Base-by-base conservation (phyloP, 768 basidiomycete species). In the Rubroboletus satanas region DNA sequence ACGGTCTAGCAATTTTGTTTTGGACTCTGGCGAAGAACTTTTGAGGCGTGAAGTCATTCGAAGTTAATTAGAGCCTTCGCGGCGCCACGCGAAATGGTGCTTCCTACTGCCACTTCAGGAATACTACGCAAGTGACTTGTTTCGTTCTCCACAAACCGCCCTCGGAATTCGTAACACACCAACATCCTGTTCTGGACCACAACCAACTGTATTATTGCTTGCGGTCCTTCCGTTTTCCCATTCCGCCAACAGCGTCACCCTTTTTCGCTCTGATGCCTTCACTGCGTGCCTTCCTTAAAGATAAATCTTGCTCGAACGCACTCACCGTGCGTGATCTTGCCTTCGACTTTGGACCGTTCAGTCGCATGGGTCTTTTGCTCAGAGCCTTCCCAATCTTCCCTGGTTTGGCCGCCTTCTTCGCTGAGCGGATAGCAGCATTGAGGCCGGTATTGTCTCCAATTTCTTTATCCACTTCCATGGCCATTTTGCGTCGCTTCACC, bases 401-500 rank as follows among this genome's bases (percentile, higher is more conserved):
- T 1, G 88, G 88, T 60, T 82, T 81, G 35, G 76, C 72, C 8
- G 84, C 78, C 73, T 87, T 95, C 74, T 98, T 98, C 10, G 90
- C 93, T 12, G 83, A 82, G 52, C 95, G 88, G 59, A 97, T 88
- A 1, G 93, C 86, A 15, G 89, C 87, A 38, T 80, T 77, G 43
- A 88, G 72, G 9, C 79, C 74, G 23, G 76, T 78, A 33, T 69
- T 73, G 51, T 84, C 83, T 15, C 79, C 81, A 5, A 74, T 52
- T 51, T 85, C 84, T 48, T 83, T 81, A 59, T 95, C 92, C 58
- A 87, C 85, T 66, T 94, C 90, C 70, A 82, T 77, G 7, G 88
- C 87, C 75, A 95, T 77, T 74, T 94, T 97, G 64, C 93, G 80
- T 55, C 96, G 80, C 69, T 97, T 98, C 48, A 80, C 84, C 65